A percentile compares a stretch with the other conserved stretches of the same genome.
Conservation (phyloP, 2,329 filamentous ascomycete species). For the Paramyrothecium roridum region DNA sequence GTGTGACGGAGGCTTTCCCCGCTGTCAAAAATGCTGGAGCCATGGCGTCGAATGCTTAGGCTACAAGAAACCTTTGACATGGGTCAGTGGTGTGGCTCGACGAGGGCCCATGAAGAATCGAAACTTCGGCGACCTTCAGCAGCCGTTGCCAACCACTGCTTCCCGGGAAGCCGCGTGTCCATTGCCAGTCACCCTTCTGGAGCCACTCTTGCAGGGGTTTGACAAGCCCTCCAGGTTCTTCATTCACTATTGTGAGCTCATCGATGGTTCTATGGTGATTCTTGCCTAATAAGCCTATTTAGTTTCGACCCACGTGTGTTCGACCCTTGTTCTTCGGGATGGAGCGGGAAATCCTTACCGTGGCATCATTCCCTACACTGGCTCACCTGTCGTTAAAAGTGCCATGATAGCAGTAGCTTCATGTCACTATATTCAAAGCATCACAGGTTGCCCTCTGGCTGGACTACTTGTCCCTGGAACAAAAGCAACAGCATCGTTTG, state of each 20-base stretch:
- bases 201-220: not conserved
- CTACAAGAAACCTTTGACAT: not conserved
- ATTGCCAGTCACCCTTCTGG: not conserved
- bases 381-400: not conserved
- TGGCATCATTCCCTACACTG: not conserved
- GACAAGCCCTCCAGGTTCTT: not conserved
- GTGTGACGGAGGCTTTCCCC: not conserved
- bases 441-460: not conserved
- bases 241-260: not conserved
- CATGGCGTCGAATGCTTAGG: not conserved
- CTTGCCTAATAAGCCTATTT: not conserved
- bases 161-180: too few relatives aligned
- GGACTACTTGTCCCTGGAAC: not conserved
- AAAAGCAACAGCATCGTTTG: not conserved
- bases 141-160: too few relatives aligned
- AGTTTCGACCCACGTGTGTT: not conserved
- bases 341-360: not conserved
- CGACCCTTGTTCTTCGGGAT: not conserved
- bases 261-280: not conserved
- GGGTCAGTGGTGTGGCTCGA: not conserved
- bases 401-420: not conserved
- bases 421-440: not conserved
- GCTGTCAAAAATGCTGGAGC: not conserved
- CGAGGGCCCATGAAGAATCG: not conserved
- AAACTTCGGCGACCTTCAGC: not conserved